Conservation (phyloP, 2,329 filamentous ascomycete genomes). For the Trichoderma sp. region DNA sequence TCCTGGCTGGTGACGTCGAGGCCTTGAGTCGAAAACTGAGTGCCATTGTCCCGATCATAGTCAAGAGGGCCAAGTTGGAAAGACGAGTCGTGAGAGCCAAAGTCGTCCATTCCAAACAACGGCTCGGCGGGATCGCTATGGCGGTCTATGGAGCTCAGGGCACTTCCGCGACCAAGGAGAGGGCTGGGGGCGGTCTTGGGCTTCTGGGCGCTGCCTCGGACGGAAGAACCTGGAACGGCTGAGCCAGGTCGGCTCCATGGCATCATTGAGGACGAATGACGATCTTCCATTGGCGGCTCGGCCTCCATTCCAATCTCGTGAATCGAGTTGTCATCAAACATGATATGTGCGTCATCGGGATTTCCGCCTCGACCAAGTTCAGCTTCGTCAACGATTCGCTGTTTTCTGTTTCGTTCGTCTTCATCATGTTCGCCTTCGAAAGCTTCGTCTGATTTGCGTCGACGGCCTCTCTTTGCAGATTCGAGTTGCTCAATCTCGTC, state of each 20-base stretch:
- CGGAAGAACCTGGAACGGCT: conserved; percentile 48
- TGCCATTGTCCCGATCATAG: conserved; percentile 32
- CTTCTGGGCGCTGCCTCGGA: conserved; percentile 45
- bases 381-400: conserved; percentile 36
- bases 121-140: conserved; percentile 48
- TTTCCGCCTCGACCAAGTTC: conserved; percentile 36
- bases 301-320: conserved; percentile 73
- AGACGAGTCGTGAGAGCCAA: conserved; percentile 39
- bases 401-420: conserved; percentile 42
- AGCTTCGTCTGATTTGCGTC: conserved; percentile 48
- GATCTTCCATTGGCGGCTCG: conserved; percentile 65
- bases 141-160: conserved; percentile 46
- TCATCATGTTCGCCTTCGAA: conserved; percentile 43
- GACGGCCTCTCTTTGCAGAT: conserved; percentile 34
- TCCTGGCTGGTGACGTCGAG: conserved; percentile 50
- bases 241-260: conserved; percentile 56
- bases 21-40: conserved; percentile 38
- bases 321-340: conserved; percentile 44
- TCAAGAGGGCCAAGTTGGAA: conserved; percentile 33
- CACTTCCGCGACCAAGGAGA: conserved; percentile 42
- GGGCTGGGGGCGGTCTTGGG: conserved; percentile 39
- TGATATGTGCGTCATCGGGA: conserved; percentile 35
- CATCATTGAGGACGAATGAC: conserved; percentile 55
- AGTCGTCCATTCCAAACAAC: conserved; percentile 38
- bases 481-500: conserved; percentile 28